Conservation (phyloP, 129 eudicot genomes). For the Artemisia tridentata region DNA sequence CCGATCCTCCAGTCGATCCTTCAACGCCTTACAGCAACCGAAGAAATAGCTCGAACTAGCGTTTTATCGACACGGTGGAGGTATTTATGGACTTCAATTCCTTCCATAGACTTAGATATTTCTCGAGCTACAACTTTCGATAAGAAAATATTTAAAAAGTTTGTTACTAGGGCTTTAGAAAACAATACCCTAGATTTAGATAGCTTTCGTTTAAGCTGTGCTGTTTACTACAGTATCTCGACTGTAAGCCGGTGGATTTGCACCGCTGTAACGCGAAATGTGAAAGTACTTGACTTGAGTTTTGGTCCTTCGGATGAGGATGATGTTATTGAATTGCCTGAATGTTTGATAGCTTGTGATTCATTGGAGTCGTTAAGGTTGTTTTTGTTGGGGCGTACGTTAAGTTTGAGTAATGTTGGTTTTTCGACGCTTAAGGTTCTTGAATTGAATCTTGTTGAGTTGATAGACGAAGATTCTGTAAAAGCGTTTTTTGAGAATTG, state of each 20-base stretch:
- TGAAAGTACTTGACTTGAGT: slow-evolving; percentile 14
- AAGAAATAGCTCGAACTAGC: neutral
- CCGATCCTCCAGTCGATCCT: neutral
- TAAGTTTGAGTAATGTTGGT: slow-evolving; percentile 3
- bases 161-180: neutral
- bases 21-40: neutral
- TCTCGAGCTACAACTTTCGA: neutral
- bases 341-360: slow-evolving; percentile 10
- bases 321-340: slow-evolving; percentile 5
- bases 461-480: neutral
- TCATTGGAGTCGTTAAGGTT: slow-evolving; percentile 20
- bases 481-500: neutral
- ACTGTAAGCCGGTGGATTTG: neutral
- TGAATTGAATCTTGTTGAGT: slow-evolving; percentile 11
- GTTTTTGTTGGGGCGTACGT: neutral
- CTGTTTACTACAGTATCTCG: neutral
- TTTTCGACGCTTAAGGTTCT: slow-evolving; percentile 23
- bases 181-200: neutral
- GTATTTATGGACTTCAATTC: slow-evolving; percentile 1
- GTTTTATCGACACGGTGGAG: slow-evolving; percentile 9
- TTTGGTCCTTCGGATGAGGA: neutral
- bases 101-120: neutral
- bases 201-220: neutral
- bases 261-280: neutral
- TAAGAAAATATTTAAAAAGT: neutral